phyloP scores from a whole-genome alignment of 2,329 filamentous ascomycete species.

The Xylaria sp. region DNA sequence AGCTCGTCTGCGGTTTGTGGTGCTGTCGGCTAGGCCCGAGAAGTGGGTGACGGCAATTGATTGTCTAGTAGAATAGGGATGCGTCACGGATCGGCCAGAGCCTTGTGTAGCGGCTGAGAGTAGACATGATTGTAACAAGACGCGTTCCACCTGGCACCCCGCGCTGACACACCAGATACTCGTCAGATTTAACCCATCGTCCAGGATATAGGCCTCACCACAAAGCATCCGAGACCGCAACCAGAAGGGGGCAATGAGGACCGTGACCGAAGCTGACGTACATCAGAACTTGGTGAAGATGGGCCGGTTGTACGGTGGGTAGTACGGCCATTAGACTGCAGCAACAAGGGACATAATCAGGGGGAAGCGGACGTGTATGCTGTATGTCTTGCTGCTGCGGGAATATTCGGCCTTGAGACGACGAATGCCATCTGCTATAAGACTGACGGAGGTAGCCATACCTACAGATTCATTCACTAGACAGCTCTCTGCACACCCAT shows the following conservation, averaged over 20 bases:
- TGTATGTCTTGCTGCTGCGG: neutral
- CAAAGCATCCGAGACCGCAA: constrained; percentile 5
- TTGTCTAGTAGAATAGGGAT: constrained; percentile 1
- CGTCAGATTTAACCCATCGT: constrained; percentile 8
- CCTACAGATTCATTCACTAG: neutral
- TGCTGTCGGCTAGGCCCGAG: constrained; percentile 21
- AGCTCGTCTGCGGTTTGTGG: constrained; percentile 13
- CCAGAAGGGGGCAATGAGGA: constrained; percentile 1
- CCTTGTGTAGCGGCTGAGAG: neutral
- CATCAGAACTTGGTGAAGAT: neutral
- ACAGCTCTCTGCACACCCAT: neutral
- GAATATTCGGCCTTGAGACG: neutral
- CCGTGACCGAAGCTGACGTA: constrained; percentile 5
- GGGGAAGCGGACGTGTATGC: neutral
- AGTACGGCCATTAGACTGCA: neutral
- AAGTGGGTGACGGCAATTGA: constrained; percentile 7
- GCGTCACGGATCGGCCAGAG: constrained; percentile 6
- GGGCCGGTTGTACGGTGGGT: neutral
- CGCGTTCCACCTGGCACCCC: constrained; percentile 14
- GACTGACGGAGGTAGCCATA: neutral
- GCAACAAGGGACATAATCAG: constrained; percentile 2
- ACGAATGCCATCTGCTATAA: neutral
- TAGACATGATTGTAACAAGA: neutral
- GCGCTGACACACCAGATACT: constrained; percentile 12
- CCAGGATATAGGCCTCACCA: constrained; percentile 5